phyloP scores from a whole-genome alignment of 129 eudicot genomes.

The Artemisia argyi region DNA sequence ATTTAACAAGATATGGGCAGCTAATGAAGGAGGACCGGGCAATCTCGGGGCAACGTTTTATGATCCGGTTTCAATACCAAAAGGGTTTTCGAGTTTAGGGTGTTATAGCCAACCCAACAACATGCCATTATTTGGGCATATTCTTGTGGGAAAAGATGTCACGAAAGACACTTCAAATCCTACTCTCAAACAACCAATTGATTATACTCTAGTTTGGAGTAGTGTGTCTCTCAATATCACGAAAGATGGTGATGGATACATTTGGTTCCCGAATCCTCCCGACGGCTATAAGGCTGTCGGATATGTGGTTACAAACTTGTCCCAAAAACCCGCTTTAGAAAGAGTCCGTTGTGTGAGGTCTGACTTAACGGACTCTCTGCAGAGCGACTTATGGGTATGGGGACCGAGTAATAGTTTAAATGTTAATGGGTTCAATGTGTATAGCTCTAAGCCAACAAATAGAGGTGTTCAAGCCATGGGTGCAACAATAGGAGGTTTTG shows the following conservation, averaged over 20 bases:
- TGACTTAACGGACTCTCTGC: constrained; percentile 52
- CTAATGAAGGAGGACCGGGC: constrained; percentile 56
- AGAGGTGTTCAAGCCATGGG: constrained; percentile 54
- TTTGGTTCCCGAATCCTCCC: constrained; percentile 77
- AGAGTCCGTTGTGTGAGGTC: constrained; percentile 60
- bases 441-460: constrained; percentile 45
- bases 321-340: constrained; percentile 51
- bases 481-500: constrained; percentile 57
- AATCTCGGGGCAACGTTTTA: constrained; percentile 33
- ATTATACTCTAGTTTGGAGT: constrained; percentile 76
- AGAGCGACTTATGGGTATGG: constrained; percentile 65
- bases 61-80: constrained; percentile 44
- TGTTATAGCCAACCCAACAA: constrained; percentile 58
- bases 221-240: constrained; percentile 53
- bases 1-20: constrained; percentile 62
- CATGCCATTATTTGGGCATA: constrained; percentile 44
- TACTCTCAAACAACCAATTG: constrained; percentile 44
- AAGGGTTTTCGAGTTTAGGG: constrained; percentile 48
- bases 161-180: constrained; percentile 28
- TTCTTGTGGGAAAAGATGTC: constrained; percentile 54
- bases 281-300: constrained; percentile 70
- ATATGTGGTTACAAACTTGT: constrained; percentile 50
- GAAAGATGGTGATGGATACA: constrained; percentile 52
- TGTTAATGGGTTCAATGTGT: constrained; percentile 46
- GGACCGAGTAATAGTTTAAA: constrained; percentile 37